These are phyloP conservation scores for Globisporangium abappressorium DNA, from an alignment of 352 stramenopile genomes.

Conservation along the genomic window DNA sequence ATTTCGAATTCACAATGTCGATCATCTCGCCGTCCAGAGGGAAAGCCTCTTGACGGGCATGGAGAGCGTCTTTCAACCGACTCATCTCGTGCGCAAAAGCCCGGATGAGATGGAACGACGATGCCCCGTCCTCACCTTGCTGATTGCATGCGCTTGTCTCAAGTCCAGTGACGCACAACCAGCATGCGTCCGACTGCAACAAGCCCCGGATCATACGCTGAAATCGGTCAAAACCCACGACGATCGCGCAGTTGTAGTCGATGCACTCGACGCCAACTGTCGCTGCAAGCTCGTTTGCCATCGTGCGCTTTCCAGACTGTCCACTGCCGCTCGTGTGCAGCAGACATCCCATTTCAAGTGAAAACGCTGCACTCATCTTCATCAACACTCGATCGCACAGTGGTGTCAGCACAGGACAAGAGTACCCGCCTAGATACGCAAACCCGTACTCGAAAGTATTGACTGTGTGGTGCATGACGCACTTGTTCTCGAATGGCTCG, in stretches of 20 bases:
- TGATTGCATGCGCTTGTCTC: slow-evolving; percentile 17
- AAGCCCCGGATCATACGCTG: slow-evolving; percentile 35
- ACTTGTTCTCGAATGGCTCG: slow-evolving; percentile 52
- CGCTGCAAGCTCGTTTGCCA: slow-evolving; percentile 40
- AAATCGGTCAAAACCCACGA: slow-evolving; percentile 34
- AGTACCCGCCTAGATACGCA: slow-evolving; percentile 48
- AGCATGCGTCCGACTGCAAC: slow-evolving; percentile 39
- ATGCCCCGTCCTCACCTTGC: not conserved
- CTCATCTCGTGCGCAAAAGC: slow-evolving; percentile 42
- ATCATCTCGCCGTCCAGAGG: slow-evolving; percentile 32
- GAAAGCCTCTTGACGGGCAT: slow-evolving; percentile 30
- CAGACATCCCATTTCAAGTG: slow-evolving; percentile 47
- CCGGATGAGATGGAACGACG: slow-evolving; percentile 22
- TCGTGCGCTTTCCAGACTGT: slow-evolving; percentile 38
- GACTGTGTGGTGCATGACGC: slow-evolving; percentile 50
- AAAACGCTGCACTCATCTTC: slow-evolving; percentile 51
- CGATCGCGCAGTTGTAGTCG: slow-evolving; percentile 34
- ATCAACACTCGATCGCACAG: slow-evolving; percentile 57
- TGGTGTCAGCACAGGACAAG: slow-evolving; percentile 45
- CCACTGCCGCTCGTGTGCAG: slow-evolving; percentile 31
- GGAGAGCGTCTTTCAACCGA: slow-evolving; percentile 45
- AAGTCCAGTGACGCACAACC: slow-evolving; percentile 40
- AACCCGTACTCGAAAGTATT: slow-evolving; percentile 68
- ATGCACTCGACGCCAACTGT: slow-evolving; percentile 46
- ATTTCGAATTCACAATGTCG: slow-evolving; percentile 32